Base-by-base conservation (phyloP, 106 monocot genomes). In the Platanthera guangdongensis region DNA sequence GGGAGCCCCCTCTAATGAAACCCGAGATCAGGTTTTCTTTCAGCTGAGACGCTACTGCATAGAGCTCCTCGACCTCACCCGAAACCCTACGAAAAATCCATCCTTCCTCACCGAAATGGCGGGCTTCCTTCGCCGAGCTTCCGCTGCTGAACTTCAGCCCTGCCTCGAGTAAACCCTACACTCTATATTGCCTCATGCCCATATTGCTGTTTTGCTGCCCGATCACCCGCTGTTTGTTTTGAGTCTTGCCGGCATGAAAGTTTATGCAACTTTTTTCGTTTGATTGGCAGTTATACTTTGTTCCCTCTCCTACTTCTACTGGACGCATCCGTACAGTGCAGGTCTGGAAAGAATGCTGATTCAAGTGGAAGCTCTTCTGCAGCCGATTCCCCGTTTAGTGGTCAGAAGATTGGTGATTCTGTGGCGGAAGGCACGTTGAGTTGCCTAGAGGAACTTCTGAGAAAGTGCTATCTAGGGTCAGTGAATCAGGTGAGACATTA, bases 241-340 rank as follows among this genome's bases (percentile, higher is more conserved):
- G 50, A 14, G 49, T 51, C 4, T 60, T 83, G 18, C 4, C 46
- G 50, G 9, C 0, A 48, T 48, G 10, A 13, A 30, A 22, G 25
- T 2, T 19, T 18, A 32, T 68, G 21, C 55, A 49, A 19, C 67
- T 18, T 54, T 78, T 59, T 45, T n/a, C 72, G 22, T 47, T 46
- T 79, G 50, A 57, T 77, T 18, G 53, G 1, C 83, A 94, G 94
- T 68, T 94, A 92, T 55, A 90, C 87, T 3, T n/a, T 94, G 81
- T 75, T 99, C 46, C 94, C 94, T 4, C 85, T 99, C 57, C 81
- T 99, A 8, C 81, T 99, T 28, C 81, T 99, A 10, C 70, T 97
- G 79, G 94, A 99, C 52, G 88, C 84, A 28, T 84, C 94, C 32
- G 82, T 94, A 28, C 72, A 81, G 55, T 87, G 89, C 74, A 74